Conservation (phyloP, 2,329 filamentous ascomycete species). For the Gnomoniopsis sp. region DNA sequence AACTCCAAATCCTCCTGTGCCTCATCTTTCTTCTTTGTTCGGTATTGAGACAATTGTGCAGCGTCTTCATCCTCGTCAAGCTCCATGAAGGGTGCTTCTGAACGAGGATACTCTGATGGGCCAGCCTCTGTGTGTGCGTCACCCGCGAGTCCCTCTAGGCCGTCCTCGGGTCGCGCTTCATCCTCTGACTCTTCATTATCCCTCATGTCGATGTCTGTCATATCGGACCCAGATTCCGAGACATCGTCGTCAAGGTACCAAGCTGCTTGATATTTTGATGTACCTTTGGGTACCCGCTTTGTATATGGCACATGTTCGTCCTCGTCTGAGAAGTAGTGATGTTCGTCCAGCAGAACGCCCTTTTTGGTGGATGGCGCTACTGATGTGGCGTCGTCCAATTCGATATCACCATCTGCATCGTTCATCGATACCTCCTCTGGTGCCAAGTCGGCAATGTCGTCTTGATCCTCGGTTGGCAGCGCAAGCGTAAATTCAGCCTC, state of each 20-base stretch:
- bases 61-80: conserved; percentile 79
- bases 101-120: conserved; percentile 87
- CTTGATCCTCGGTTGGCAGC: conserved; percentile 71
- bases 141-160: conserved; percentile 65
- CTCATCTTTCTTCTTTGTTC: conserved; percentile 73
- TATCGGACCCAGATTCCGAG: conserved; percentile 80
- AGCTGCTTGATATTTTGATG: conserved; percentile 88
- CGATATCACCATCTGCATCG: conserved; percentile 53
- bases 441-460: conserved; percentile 78
- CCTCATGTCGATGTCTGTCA: conserved; percentile 60
- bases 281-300: conserved; percentile 81
- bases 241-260: conserved; percentile 82
- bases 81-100: conserved; percentile 77
- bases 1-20: conserved; percentile 91
- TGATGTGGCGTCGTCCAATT: conserved; percentile 34
- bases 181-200: conserved; percentile 58
- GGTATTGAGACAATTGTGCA: conserved; percentile 76
- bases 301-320: conserved; percentile 62
- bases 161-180: conserved; percentile 72
- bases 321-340: conserved; percentile 96
- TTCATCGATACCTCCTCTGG: conserved; percentile 81
- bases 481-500: conserved; percentile 60
- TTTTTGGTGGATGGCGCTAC: conserved; percentile 58
- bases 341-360: conserved; percentile 90
- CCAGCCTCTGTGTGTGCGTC: conserved; percentile 72